Evolutionary conservation across 2,329 filamentous ascomycete genomes (phyloP).

Genomic region (Penicillium brevicompactum): DNA sequence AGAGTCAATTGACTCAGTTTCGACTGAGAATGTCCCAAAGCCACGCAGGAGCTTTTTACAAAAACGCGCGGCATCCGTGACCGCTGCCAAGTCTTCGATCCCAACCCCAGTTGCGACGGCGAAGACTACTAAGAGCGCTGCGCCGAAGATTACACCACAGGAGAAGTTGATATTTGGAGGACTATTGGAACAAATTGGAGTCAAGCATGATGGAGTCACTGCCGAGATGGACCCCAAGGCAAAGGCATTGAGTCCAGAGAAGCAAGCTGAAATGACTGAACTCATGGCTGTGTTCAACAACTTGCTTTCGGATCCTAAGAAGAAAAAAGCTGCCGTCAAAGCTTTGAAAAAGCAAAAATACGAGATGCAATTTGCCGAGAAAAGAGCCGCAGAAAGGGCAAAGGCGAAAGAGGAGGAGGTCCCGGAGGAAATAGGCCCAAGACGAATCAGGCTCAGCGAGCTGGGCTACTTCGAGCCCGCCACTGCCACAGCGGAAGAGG

Average conservation of each 20-base stretch:
- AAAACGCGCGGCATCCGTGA: conserved; percentile 18
- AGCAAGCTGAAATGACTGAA: conserved; percentile 25
- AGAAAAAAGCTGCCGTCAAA: not conserved
- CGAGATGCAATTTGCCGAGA: not conserved
- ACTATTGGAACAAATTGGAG: conserved; percentile 21
- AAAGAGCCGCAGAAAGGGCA: not conserved
- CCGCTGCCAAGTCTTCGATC: conserved; percentile 1
- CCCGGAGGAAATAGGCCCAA: not conserved
- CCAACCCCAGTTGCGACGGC: not conserved
- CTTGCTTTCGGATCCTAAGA: conserved; percentile 8
- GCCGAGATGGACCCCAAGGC: not conserved
- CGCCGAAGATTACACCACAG: conserved; percentile 21
- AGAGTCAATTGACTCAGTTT: not conserved
- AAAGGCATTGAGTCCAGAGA: conserved; percentile 11
- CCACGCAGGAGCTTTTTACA: conserved; percentile 29
- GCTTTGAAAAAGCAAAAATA: not conserved
- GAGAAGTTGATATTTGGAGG: conserved; percentile 26
- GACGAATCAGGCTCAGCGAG: conserved; percentile 15
- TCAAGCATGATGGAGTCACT: conserved; percentile 2
- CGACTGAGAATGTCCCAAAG: conserved; percentile 1
- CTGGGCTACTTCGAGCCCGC: conserved; percentile 17
- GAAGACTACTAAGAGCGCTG: not conserved
- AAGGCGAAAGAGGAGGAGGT: not conserved
- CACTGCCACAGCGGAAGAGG: conserved; percentile 6
- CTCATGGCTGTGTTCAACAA: conserved; percentile 18